Evolutionary conservation across 768 basidiomycete genomes (phyloP), one percentile per base, ranked within the genome.

Genomic region (Termitomyces sp.): DNA sequence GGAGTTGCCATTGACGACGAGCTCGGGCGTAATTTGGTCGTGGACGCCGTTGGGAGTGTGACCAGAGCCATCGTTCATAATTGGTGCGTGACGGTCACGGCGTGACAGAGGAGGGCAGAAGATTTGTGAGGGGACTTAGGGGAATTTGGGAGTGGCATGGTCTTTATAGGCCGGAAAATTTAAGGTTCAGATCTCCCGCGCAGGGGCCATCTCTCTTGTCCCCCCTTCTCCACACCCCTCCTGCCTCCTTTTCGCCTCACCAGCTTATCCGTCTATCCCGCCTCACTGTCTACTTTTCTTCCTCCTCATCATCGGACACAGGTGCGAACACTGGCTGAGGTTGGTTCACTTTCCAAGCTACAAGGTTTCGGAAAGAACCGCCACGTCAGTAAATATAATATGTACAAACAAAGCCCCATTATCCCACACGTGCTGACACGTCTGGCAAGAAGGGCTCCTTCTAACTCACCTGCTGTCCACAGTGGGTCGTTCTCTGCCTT

Each of bases 271-370:
- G 56, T 55, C 30, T 49, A 56, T 56, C 38, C 50, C 44, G 41
- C 30, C 23, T 55, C 55, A 50, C 5, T 60, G 62, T 61, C 66
- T 76, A 68, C 68, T 74, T 64, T 49, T 76, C 71, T 67, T 83
- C 81, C 62, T 82, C 77, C 62, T 86, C 82, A 61, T 86, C 83
- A 64, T 83, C 79, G 55, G 81, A 77, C 65, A 81, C 81, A 60
- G 84, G 76, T 51, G 86, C 83, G 70, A 95, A 95, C 60, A 96
- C 90, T 0, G 93, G 84, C 71, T 86, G 85, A 56, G 94, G 93
- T 70, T 95, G 93, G 74, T 88, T 94, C 67, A 77, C 73, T 74
- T 79, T 83, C 93, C 93, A 94, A 41, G 93, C 93, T 95, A 72
- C 66, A 79, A 76, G 73, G 75, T 76, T 76, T 76, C 80, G 78